These are phyloP conservation scores for Xylaria castorea DNA, from an alignment of 495 filamentous ascomycete species.

Conservation along the genomic window DNA sequence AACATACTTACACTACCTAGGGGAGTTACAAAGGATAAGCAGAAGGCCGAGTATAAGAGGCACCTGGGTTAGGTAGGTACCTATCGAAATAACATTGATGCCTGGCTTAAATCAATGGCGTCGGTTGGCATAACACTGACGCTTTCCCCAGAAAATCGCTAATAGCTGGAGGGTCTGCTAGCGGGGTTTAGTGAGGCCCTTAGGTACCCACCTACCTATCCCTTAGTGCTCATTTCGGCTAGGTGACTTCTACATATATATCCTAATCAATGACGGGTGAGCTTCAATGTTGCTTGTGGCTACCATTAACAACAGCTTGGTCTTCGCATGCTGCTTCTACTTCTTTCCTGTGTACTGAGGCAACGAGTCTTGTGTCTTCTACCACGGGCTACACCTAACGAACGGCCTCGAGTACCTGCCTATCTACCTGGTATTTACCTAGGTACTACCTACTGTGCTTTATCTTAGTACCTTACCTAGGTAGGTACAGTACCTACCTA, in stretches of 20 bases:
- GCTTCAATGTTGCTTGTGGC: neutral
- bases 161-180: conserved; percentile 1
- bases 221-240: too few species aligned
- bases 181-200: neutral
- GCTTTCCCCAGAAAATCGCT: neutral
- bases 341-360: neutral
- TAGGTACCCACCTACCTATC: too few species aligned
- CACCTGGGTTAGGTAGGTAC: too few species aligned
- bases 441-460: neutral
- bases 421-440: neutral
- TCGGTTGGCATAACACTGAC: neutral
- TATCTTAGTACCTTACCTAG: neutral
- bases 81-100: too few species aligned
- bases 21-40: too few species aligned
- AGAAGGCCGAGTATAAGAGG: too few species aligned
- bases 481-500: too few species aligned
- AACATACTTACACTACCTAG: too few species aligned
- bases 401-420: neutral
- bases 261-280: neutral
- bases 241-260: too few species aligned
- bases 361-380: neutral
- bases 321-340: neutral
- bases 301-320: neutral
- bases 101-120: too few species aligned
- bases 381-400: neutral